Base-by-base conservation (phyloP, 768 basidiomycete species). In the Mycena maculata region DNA sequence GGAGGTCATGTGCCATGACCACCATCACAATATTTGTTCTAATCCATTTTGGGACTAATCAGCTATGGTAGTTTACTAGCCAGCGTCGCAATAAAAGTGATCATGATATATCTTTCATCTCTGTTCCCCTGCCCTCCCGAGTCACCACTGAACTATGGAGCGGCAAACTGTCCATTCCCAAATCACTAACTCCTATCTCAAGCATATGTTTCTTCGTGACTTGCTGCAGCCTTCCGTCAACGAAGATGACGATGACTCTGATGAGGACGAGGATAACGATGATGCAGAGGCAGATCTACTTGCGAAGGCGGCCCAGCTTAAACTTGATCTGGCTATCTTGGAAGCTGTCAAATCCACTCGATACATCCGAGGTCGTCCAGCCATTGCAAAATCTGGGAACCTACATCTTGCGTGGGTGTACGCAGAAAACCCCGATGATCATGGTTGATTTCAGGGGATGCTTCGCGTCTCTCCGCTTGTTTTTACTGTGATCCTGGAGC, bases 381-480 rank as follows among this genome's bases (percentile, higher is more conserved):
- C 33, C 13, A 13, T 36, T 36, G 8, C 33, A 36, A 36, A 36
- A 36, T 36, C 33, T 13, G 33, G 33, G 33, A 36, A 36, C 13
- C 13, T 36, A 13, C 33, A 36, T 36, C 33, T 36, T 36, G 33
- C 33, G 8, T 36, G 33, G 33, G 33, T 36, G 6, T 36, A 36
- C 13, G 33, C 33, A 36, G 33, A 13, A 13, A 36, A 36, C 13
- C 33, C 33, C 33, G 13, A 36, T 13, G 33, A 36, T 13, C 33
- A 36, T 36, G 33, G 33, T 13, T 13, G 33, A 36, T 36, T 36
- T 13, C 33, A 36, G 33, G 13, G 13, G 6, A 75, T 76, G 70
- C 67, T 77, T 23, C 62, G 72, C 36, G 72, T 79, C 33, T 71
- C 72, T 0, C 78, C 78, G 27, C 30, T 55, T 20, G 59, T 75